A percentile compares a stretch with the other conserved stretches of the same genome.
phyloP scores from a whole-genome alignment of 2,329 filamentous ascomycete genomes.

The Gaeumannomyces sp. region DNA sequence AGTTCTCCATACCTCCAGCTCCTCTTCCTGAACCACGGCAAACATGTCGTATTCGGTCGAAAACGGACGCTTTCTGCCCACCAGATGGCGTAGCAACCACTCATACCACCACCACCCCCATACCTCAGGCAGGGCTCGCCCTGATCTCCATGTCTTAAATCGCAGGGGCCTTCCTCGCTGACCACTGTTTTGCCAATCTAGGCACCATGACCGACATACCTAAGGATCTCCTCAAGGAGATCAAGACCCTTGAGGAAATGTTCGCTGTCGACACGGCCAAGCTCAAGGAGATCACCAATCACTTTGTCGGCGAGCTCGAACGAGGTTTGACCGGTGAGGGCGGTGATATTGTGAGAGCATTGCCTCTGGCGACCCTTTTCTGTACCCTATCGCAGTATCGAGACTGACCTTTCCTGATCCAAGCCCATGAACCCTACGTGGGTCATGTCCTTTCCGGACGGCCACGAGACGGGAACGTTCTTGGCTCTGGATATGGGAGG shows the following conservation, averaged over 20 bases:
- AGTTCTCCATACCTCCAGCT: background rate
- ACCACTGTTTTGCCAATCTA: slow-evolving; percentile 27
- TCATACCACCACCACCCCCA: slow-evolving; percentile 6
- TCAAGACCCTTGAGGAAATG: slow-evolving; percentile 73
- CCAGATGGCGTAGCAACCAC: slow-evolving; percentile 6
- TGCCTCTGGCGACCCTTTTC: slow-evolving; percentile 4
- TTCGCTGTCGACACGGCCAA: slow-evolving; percentile 74
- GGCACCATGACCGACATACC: slow-evolving; percentile 90
- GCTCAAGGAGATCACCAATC: slow-evolving; percentile 83
- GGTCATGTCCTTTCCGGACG: slow-evolving; percentile 86
- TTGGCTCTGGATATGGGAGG: slow-evolving; percentile 93
- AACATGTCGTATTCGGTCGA: slow-evolving; percentile 9
- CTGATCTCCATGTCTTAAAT: background rate
- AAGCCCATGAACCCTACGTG: slow-evolving; percentile 97
- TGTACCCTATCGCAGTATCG: background rate
- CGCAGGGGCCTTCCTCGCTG: background rate
- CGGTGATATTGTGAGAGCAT: slow-evolving; percentile 74
- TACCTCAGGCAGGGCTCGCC: slow-evolving; percentile 9
- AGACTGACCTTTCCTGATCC: background rate
- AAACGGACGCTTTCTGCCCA: slow-evolving; percentile 8
- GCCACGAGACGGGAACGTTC: slow-evolving; percentile 80
- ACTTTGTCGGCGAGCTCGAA: slow-evolving; percentile 81
- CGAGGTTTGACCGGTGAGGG: slow-evolving; percentile 85
- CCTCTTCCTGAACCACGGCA: background rate
- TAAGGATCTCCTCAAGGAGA: slow-evolving; percentile 72